phyloP scores from a whole-genome alignment of 2,329 filamentous ascomycete genomes.

The Ophiocordyceps sinensis region DNA sequence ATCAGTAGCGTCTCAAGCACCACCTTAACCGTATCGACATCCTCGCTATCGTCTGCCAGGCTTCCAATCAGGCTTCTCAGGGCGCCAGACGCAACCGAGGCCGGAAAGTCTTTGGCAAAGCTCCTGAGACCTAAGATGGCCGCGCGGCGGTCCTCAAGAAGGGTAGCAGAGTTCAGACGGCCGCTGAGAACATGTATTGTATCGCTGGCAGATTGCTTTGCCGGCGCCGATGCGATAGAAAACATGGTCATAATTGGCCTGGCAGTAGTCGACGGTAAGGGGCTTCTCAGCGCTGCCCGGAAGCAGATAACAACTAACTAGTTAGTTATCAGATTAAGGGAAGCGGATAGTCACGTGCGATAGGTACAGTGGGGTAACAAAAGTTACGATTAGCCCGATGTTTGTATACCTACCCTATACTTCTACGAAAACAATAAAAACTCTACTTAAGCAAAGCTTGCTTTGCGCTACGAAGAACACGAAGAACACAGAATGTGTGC shows the following conservation, averaged over 20 bases:
- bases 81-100: constrained; percentile 88
- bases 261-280: too few relatives aligned
- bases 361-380: too few relatives aligned
- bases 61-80: constrained; percentile 76
- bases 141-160: constrained; percentile 86
- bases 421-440: too few relatives aligned
- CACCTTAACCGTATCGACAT: constrained; percentile 92
- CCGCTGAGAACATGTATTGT: constrained; percentile 84
- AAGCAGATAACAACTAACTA: too few relatives aligned
- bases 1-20: constrained; percentile 90
- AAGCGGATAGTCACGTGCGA: too few relatives aligned
- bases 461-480: too few relatives aligned
- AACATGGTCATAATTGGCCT: constrained; percentile 30
- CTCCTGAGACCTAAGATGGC: constrained; percentile 87
- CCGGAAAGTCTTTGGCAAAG: constrained; percentile 93
- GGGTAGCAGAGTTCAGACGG: constrained; percentile 73
- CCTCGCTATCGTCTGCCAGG: constrained; percentile 74
- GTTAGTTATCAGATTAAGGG: too few relatives aligned
- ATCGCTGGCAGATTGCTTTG: constrained; percentile 89
- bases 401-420: too few relatives aligned
- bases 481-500: too few relatives aligned
- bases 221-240: constrained; percentile 58
- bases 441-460: too few relatives aligned
- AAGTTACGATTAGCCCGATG: too few relatives aligned
- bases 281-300: too few relatives aligned